Evolutionary conservation across 257 asterid genomes (phyloP), one percentile per base, ranked within the genome.

Genomic region (Solanum ahanhuiri): DNA sequence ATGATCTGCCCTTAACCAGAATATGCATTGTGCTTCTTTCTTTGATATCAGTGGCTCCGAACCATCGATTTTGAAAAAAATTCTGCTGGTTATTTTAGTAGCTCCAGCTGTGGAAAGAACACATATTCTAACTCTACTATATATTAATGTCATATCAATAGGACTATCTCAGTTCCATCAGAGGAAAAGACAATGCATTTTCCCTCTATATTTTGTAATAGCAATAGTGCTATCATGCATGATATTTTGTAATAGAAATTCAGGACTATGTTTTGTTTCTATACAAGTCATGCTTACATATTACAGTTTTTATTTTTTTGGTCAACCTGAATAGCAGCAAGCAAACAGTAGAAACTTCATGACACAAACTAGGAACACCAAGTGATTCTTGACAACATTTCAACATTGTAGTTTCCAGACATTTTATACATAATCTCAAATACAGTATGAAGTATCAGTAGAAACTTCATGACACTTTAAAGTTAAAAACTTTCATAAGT

Each of bases 21-120:
- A 6, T 79, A 33, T 81, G 81, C 28, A 41, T 37, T 63, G 41
- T 48, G 67, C 85, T 89, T 58, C 85, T 89, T 30, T 86, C 85
- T 87, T 69, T 88, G 89, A 81, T 33, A 45, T 34, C 66, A 25
- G 25, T 35, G 9, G 11, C 85, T 48, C 35, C 2, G 57, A 25
- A 48, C 18, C 6, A 1, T 34, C 37, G 31, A 64, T 83, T 33
- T 11, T 66, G 43, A 66, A 20, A 3, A 31, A 25, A 37, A 72
- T 64, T 86, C 86, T 81, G 91, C 89, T 90, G 92, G 91, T 86
- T 81, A 84, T 88, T 90, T 87, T 86, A 33, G 84, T 83, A 75
- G 83, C 85, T 89, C 90, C 91, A 90, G 88, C 91, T 70, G 60
- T 54, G 66, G 35, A 81, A 31, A 79, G 35, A 79, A 5, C 41